Evolutionary conservation across 768 basidiomycete species (phyloP).

Genomic region (Pleurotus giganteus): DNA sequence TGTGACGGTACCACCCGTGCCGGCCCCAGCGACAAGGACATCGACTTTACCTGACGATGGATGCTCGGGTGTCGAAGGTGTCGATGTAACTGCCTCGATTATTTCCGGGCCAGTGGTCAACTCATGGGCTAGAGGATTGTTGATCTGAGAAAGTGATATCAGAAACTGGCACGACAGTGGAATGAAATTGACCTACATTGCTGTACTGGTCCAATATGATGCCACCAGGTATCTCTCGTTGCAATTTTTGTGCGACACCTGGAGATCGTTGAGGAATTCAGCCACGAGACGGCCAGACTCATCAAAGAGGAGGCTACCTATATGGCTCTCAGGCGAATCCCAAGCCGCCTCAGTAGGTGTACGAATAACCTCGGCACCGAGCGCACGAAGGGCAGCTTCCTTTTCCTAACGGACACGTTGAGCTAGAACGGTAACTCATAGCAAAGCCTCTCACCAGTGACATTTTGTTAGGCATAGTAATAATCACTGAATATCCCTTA

Average conservation of each 20-base stretch:
- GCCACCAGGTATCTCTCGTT: constrained; percentile 74
- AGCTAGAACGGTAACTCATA: background rate
- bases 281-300: constrained; percentile 54
- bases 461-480: constrained; percentile 95
- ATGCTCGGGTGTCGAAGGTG: constrained; percentile 52
- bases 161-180: background rate
- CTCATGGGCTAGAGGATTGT: constrained; percentile 93
- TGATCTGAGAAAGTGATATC: constrained; percentile 38
- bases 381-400: constrained; percentile 84
- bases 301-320: constrained; percentile 62
- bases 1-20: constrained; percentile 95
- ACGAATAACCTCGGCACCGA: constrained; percentile 93
- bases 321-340: constrained; percentile 88
- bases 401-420: constrained; percentile 61
- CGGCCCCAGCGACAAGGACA: constrained; percentile 81
- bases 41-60: constrained; percentile 78
- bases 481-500: constrained; percentile 90
- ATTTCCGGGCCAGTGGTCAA: constrained; percentile 91
- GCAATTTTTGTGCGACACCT: constrained; percentile 84
- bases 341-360: constrained; percentile 89
- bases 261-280: constrained; percentile 81
- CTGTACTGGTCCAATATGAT: constrained; percentile 93
- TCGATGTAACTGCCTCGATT: constrained; percentile 68
- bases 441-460: constrained; percentile 50
- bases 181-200: constrained; percentile 47